phyloP scores from a whole-genome alignment of 116 monocot species.

The Cymodocea nodosa region DNA sequence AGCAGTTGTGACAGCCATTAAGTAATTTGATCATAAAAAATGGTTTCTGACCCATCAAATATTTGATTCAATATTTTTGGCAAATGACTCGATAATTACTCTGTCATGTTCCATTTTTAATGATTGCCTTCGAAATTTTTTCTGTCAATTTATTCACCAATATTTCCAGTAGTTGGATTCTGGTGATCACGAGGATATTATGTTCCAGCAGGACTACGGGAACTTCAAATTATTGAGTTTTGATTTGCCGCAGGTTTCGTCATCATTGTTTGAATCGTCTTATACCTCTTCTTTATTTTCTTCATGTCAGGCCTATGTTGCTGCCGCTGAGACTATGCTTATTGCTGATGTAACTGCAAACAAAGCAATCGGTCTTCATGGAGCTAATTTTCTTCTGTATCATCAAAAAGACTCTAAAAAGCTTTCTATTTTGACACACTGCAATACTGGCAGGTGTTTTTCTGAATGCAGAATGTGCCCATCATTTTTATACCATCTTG shows the following conservation, averaged over 20 bases:
- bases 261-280: not conserved
- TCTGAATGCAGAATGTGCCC: no score
- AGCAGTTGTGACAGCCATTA: not conserved
- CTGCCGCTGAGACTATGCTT: slow-evolving; percentile 86
- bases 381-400: slow-evolving; percentile 41
- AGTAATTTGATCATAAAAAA: not conserved
- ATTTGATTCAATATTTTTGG: no score
- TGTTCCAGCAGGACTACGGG: no score
- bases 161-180: no score
- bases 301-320: slow-evolving; percentile 41
- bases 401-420: slow-evolving; percentile 19
- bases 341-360: slow-evolving; percentile 70
- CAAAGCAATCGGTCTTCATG: slow-evolving; percentile 83
- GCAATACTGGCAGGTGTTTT: slow-evolving; percentile 89
- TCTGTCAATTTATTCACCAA: no score
- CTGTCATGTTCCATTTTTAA: no score
- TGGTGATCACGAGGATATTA: no score
- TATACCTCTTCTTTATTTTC: not conserved
- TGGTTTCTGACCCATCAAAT: no score
- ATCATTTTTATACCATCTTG: not conserved
- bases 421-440: slow-evolving; percentile 79
- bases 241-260: no score
- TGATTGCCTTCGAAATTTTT: no score
- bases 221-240: no score
- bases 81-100: no score